Evolutionary conservation across 2,329 filamentous ascomycete species (phyloP).

Genomic region (Aspergillus sojae): DNA sequence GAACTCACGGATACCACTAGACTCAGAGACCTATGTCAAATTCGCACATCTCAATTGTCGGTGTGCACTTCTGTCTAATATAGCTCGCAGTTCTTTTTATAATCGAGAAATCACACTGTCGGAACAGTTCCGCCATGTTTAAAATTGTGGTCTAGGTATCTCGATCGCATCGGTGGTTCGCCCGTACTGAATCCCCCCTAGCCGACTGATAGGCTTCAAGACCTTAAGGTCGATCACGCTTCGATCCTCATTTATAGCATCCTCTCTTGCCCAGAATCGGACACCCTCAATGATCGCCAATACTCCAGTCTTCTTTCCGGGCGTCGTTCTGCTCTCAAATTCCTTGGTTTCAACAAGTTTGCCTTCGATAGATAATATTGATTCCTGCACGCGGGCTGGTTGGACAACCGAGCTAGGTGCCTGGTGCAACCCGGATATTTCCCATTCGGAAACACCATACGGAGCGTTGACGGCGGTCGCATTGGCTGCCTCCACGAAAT

Average conservation of each 20-base stretch:
- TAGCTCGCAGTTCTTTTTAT: neutral
- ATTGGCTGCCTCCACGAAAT: constrained; percentile 86
- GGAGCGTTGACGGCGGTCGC: constrained; percentile 77
- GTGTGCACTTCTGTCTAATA: neutral
- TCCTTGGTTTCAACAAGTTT: constrained; percentile 74
- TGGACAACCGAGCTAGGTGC: constrained; percentile 67
- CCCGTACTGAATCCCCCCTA: constrained; percentile 86
- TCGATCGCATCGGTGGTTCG: constrained; percentile 71
- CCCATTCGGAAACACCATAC: constrained; percentile 77
- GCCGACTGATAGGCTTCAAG: constrained; percentile 71
- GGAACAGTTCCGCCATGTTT: constrained; percentile 1
- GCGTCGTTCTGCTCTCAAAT: constrained; percentile 71
- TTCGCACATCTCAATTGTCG: neutral
- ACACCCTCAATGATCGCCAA: constrained; percentile 80
- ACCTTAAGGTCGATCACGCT: constrained; percentile 76
- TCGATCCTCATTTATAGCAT: constrained; percentile 78
- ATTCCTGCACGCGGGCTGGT: constrained; percentile 75
- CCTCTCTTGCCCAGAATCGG: constrained; percentile 85
- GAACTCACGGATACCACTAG: neutral
- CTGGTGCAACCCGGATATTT: constrained; percentile 73
- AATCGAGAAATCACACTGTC: neutral
- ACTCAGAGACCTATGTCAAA: neutral
- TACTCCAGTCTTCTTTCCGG: constrained; percentile 74
- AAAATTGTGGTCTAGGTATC: constrained; percentile 52
- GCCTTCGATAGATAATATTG: constrained; percentile 80